Base-by-base conservation (phyloP, 2,329 filamentous ascomycete species). In the Septoria petroselini region DNA sequence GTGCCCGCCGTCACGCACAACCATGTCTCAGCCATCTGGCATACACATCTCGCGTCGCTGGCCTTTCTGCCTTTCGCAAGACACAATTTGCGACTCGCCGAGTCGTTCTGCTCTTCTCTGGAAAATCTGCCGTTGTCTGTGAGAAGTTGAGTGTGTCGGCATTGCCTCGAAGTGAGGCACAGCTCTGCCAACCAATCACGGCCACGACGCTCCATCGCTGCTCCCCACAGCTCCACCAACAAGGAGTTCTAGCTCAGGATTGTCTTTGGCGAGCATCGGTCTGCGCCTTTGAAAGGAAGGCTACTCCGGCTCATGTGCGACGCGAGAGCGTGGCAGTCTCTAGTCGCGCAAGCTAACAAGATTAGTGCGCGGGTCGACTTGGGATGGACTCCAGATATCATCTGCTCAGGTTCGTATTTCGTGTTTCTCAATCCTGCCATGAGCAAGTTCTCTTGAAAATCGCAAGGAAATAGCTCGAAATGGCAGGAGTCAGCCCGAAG, bases 331-430 rank as follows among this genome's bases (percentile, higher is more conserved):
- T 29, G 34, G 23, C 43, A 30, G 23, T 21, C 21, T 23, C 21
- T 23, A 9, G 27, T 27, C 31, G 17, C 34, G 38, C 35, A 31
- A 45, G 34, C 42, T 45, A 46, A 33, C 21, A 15, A 17, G 34
- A 17, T 19, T 38, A 35, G 34, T 29, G 25, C 19, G 33, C 30
- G 34, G 34, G 34, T 43, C 41, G 19, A 29, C 41, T 9, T 43
- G 18, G 19, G 11, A 47, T 47, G 43, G 34, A 47, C 35, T 40
- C 23, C 43, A 47, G 34, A 34, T 39, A 47, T 39, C 43, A 31
- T 40, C 43, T 39, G 23, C 35, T 47, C 43, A 40, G 34, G 34
- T 40, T 39, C 43, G 34, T 47, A 14, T 15, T 27, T 19, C 34
- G 23, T 40, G 18, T 29, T 27, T 39, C 29, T 43, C 29, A 23